Evolutionary conservation across 2,329 filamentous ascomycete species (phyloP), one percentile per base, ranked within the genome.

Genomic region (Calonectria hawksworthii): DNA sequence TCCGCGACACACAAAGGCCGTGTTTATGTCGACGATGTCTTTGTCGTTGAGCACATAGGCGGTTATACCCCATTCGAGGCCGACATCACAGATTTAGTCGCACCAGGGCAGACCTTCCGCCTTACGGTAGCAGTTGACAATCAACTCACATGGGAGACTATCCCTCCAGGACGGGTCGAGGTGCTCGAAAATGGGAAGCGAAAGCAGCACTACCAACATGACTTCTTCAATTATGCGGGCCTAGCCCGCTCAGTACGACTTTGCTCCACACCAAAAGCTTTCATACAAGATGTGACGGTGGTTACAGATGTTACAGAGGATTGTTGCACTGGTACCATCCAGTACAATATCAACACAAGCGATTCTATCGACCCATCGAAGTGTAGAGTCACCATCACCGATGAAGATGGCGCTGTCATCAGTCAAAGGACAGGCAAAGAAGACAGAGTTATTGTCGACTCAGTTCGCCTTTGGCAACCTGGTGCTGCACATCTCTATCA

Each of bases 131-230:
- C 74, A 1, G 74, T 76, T 32, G 72, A 68, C 44, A 76, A 76
- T 47, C 66, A 73, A 18, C 75, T 76, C 4, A 16, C 28, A 16
- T 76, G 75, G 75, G 51, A 72, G 4, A 75, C 75, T 1, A 76
- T 76, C 21, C 75, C 75, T 0, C 72, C 75, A 1, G 75, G 75
- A 26, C 41, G 63, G 34, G 23, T 76, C 16, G 73, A 76, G 44
- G 67, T 50, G 8, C 51, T 75, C 6, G 41, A 36, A 4, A 59
- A 68, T 51, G 73, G 69, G 8, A 75, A 73, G 28, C 44, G 66
- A 28, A 76, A 76, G 34, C 75, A 76, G 26, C 72, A 72, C 8
- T 76, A 76, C 54, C 69, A 76, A n/a, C 75, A 76, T n/a, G 75
- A 76, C 66, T 76, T 75, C 21, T 76, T 73, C 51, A 76, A 76